Evolutionary conservation across 495 filamentous ascomycete species (phyloP), one percentile per base, ranked within the genome.

Genomic region (Penicillium canariense): DNA sequence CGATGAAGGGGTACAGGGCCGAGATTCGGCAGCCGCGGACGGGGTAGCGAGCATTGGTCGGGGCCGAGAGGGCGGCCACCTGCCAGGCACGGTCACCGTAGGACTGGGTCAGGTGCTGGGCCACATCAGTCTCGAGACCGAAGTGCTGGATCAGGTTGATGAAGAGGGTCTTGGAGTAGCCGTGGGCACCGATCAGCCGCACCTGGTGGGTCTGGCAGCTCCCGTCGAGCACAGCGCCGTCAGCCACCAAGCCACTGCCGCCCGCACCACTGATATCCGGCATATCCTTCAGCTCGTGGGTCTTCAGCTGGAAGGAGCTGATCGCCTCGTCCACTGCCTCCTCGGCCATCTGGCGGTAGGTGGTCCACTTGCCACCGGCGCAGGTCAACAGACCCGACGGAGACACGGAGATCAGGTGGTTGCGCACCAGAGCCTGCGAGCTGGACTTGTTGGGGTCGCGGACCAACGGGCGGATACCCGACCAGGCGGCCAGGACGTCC

Each of bases 361-460:
- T 98, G 3, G 94, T 98, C 94, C 94, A 98, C 74, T 97, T 97
- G 18, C 94, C 94, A 55, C 94, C 94, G n/a, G 93, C 90, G 68
- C 90, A 92, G 36, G 94, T 98, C 46, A 98, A 69, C 26, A 98
- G 84, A 3, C 94, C 94, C 8, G 89, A 92, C 1, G 80, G 69
- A 10, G 93, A 96, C 23, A 93, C 81, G 54, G 93, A 87, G 63
- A 98, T 85, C 50, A 98, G 80, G 67, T 98, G 94, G 71, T 94
- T 97, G 48, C 94, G 91, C 25, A 98, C 94, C 27, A 98, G 84
- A 3, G 93, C 92, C 68, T 97, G 87, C 5, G 94, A 96, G 69
- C 93, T 96, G 68, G 87, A 87, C 35, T 90, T 91, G 67, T 93
- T 91, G 45, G 94, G 94, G 68, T 98, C 93, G 62, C 91, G 89